Evolutionary conservation across 805 yeast genomes (phyloP).

Genomic region (Maudiozyma bulderi): DNA sequence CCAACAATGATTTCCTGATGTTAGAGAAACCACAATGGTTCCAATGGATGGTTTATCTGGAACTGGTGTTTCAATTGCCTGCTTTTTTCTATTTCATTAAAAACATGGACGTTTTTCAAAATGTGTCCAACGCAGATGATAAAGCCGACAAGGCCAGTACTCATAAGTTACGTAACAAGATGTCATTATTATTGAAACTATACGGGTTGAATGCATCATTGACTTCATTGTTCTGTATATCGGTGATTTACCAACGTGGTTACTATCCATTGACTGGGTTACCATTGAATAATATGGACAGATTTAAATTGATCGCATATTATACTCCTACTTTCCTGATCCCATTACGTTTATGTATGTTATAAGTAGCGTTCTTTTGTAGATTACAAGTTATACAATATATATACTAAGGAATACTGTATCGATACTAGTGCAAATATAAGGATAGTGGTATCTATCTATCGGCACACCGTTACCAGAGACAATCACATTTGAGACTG

Average conservation of each 20-base stretch:
- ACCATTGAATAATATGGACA: conserved; percentile 12
- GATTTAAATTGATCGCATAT: conserved; percentile 15
- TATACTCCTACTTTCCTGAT: conserved; percentile 26
- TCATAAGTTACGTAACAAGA: not conserved
- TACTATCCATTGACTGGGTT: conserved; percentile 7
- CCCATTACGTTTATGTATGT: conserved; percentile 19
- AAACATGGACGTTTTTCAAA: conserved; percentile 1
- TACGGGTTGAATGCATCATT: conserved; percentile 80
- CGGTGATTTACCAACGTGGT: conserved; percentile 33
- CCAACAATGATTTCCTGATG: conserved; percentile 66
- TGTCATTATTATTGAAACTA: conserved; percentile 33
- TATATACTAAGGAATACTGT: too few species aligned
- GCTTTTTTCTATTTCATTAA: conserved; percentile 42
- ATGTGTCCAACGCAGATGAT: conserved; percentile 5
- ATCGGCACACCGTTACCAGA: too few species aligned
- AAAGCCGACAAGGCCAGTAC: conserved; percentile 1
- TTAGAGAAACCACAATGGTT: conserved; percentile 62
- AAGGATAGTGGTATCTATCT: too few species aligned
- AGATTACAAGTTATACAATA: too few species aligned
- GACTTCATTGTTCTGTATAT: conserved; percentile 67
- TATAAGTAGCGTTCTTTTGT: not conserved
- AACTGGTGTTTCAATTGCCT: conserved; percentile 71
- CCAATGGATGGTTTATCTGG: conserved; percentile 58
- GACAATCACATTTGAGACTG: too few species aligned
- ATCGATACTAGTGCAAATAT: too few species aligned